These are phyloP conservation scores for Pistacia atlantica DNA, from an alignment of 345 rosid genomes.

Conservation along the genomic window DNA sequence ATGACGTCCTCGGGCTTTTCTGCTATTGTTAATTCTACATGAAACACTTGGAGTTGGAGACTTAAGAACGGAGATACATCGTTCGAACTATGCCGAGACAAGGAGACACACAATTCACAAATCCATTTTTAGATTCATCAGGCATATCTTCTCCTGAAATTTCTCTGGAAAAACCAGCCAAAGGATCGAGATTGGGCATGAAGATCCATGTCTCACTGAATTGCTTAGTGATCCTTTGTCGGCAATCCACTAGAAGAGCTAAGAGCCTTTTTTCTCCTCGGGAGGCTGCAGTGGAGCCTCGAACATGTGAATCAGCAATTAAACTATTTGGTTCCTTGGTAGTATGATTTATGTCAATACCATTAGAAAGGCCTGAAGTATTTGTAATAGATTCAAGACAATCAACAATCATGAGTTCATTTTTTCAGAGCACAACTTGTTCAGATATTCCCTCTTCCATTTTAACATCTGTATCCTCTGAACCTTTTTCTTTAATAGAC, in stretches of 20 bases:
- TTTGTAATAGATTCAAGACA: conserved; percentile 13
- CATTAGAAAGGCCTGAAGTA: not conserved
- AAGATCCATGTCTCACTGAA: conserved; percentile 23
- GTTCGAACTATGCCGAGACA: conserved; percentile 44
- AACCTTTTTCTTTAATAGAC: conserved; percentile 30
- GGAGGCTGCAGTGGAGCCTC: conserved; percentile 21
- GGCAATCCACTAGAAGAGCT: conserved; percentile 19
- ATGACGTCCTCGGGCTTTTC: conserved; percentile 88
- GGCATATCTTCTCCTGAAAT: conserved; percentile 24
- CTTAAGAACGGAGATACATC: conserved; percentile 52
- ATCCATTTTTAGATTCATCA: conserved; percentile 26
- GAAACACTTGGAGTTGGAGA: conserved; percentile 88
- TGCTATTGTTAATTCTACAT: conserved; percentile 63
- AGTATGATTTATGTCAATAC: not conserved
- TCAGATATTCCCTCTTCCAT: conserved; percentile 27
- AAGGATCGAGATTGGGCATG: conserved; percentile 32
- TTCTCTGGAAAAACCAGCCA: conserved; percentile 19
- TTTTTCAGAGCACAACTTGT: conserved; percentile 7
- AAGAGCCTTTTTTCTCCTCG: conserved; percentile 17
- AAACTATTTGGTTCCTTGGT: conserved; percentile 16
- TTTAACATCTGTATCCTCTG: conserved; percentile 42
- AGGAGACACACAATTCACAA: conserved; percentile 41
- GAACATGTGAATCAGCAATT: conserved; percentile 22
- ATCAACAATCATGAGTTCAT: conserved; percentile 17
- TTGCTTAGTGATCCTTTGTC: conserved; percentile 22